Evolutionary conservation across 768 basidiomycete genomes (phyloP).

Genomic region (Tylopilus intermedius): DNA sequence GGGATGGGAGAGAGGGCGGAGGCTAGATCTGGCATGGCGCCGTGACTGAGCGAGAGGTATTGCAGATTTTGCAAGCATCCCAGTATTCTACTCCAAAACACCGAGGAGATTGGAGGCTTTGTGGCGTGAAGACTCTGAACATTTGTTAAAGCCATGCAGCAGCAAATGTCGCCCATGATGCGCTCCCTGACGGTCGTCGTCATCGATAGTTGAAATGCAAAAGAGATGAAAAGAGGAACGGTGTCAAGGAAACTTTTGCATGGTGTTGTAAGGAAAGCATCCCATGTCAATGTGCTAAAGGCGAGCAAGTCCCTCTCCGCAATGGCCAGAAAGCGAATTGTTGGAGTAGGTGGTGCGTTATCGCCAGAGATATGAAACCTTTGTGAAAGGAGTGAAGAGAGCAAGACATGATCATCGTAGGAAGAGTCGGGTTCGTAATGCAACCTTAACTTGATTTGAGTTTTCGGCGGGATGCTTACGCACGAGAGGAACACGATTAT

Average conservation of each 20-base stretch:
- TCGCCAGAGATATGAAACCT: not conserved
- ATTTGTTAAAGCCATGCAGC: not conserved
- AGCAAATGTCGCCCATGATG: not conserved
- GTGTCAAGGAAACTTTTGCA: no score
- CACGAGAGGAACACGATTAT: not conserved
- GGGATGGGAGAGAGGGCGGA: no score
- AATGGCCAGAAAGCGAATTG: not conserved
- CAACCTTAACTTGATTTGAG: no score
- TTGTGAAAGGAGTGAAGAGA: no score
- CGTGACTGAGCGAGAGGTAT: not conserved
- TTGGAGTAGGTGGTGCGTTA: not conserved
- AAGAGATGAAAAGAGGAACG: no score
- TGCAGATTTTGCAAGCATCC: not conserved
- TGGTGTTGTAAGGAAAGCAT: no score
- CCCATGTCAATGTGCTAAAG: no score
- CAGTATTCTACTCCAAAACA: slow-evolving; percentile 7
- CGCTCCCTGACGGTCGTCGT: not conserved
- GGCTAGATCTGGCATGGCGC: not conserved
- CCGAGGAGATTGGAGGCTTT: not conserved
- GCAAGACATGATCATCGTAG: no score
- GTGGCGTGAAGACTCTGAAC: not conserved
- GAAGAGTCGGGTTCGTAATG: no score
- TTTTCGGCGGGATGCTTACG: not conserved
- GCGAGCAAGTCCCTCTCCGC: no score
- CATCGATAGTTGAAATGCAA: no score